Evolutionary conservation across 129 eudicot species (phyloP), one percentile per base, ranked within the genome.

Genomic region (Pulicaria dysenterica): DNA sequence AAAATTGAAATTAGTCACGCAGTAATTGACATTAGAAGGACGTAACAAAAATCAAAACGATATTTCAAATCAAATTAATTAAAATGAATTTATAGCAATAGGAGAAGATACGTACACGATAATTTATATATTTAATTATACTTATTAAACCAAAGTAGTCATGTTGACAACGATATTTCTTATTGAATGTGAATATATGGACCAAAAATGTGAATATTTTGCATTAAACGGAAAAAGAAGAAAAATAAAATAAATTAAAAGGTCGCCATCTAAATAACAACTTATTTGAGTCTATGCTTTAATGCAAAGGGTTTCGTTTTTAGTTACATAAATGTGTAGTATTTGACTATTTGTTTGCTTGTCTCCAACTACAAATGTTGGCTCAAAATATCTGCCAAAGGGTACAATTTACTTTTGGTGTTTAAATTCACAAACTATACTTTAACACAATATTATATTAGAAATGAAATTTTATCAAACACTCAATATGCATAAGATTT

Each of bases 71-170:
- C 5, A 46, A n/a, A n/a, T n/a, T n/a, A n/a, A 58, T 34, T 4
- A 37, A n/a, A 58, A 57, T 47, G 24, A 45, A 67, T 46, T 39
- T 47, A 68, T 19, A 58, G 15, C 3, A 45, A 68, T 1, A 40
- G 17, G 51, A 58, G 69, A 58, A 68, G 81, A 68, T 40, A 62
- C 81, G 75, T 77, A 58, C 16, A 68, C 81, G 81, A 58, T 68
- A 19, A 76, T 15, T 57, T 14, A 48, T 38, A 67, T 7, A 8
- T 7, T 67, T 55, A 65, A 56, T 67, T 57, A 67, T n/a, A n/a
- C n/a, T n/a, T n/a, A n/a, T n/a, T n/a, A 66, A 76, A 67, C 13
- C 34, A 76, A 67, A 67, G n/a, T 74, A 70, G 74, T 57, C 54
- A 38, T 39, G 4, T 40, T 19, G 75, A 68, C 70, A 68, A 68